phyloP scores from a whole-genome alignment of 148 eudicot genomes.

The Agrostemma githago region DNA sequence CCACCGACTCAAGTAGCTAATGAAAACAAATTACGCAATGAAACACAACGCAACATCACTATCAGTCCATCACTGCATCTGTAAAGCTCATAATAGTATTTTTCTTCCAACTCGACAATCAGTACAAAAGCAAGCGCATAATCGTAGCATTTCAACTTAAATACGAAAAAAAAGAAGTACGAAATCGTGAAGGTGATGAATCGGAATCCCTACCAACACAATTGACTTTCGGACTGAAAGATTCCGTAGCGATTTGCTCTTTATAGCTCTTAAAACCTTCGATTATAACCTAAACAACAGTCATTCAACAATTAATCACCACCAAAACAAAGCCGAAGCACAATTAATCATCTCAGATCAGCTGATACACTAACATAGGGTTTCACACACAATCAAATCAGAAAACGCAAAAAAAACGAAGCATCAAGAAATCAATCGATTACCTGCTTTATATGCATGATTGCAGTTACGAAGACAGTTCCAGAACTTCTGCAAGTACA shows the following conservation, averaged over 20 bases:
- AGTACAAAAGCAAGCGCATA: not conserved
- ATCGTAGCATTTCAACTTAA: not conserved
- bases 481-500: slow-evolving; percentile 23
- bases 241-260: slow-evolving; percentile 87
- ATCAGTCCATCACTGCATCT: not conserved
- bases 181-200: not conserved
- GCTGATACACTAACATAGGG: slow-evolving; percentile 7
- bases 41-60: not conserved
- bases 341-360: not conserved
- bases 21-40: not conserved
- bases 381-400: not conserved
- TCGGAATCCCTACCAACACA: slow-evolving; percentile 68
- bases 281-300: slow-evolving; percentile 57
- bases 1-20: not conserved
- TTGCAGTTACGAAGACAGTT: slow-evolving; percentile 19
- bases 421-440: not conserved
- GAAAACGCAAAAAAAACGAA: not conserved
- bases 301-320: not conserved
- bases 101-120: not conserved
- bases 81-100: not conserved
- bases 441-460: slow-evolving; percentile 76
- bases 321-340: too few relatives aligned
- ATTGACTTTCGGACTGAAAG: slow-evolving; percentile 84
- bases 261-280: slow-evolving; percentile 98
- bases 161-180: not conserved